These are phyloP conservation scores for Pseudogymnoascus sp. DNA, from an alignment of 2,329 filamentous ascomycete genomes.

Conservation along the genomic window DNA sequence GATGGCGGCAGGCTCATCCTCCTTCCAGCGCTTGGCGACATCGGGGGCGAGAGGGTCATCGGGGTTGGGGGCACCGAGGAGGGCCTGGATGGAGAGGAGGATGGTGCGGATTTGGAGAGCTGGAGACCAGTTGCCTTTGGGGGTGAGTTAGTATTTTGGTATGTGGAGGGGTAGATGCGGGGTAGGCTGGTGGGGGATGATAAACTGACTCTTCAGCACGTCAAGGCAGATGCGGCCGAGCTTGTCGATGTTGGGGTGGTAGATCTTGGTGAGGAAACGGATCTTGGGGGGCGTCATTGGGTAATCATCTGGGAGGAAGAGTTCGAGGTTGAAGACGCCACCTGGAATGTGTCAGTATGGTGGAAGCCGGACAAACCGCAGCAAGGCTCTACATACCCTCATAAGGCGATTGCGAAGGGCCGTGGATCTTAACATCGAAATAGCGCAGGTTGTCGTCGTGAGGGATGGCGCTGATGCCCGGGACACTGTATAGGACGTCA, in stretches of 20 bases:
- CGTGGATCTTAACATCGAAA: constrained; percentile 96
- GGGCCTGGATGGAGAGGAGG: constrained; percentile 93
- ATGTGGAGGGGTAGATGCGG: not conserved
- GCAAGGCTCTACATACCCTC: constrained; percentile 58
- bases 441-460: constrained; percentile 97
- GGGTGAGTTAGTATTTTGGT: not conserved
- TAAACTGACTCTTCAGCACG: constrained; percentile 79
- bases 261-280: constrained; percentile 97
- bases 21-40: constrained; percentile 96
- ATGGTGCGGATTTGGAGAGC: constrained; percentile 97
- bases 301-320: constrained; percentile 97
- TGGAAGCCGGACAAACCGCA: constrained; percentile 14
- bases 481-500: constrained; percentile 56
- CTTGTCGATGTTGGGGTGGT: constrained; percentile 98
- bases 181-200: not conserved
- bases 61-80: constrained; percentile 92
- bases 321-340: constrained; percentile 91
- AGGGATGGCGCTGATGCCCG: constrained; percentile 89
- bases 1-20: constrained; percentile 88
- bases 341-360: constrained; percentile 20
- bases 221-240: constrained; percentile 95
- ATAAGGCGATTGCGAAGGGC: constrained; percentile 86
- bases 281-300: constrained; percentile 99
- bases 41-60: constrained; percentile 98
- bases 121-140: constrained; percentile 91